Base-by-base conservation (phyloP, 208 protist species). In the Vickermania spadyakhi region DNA sequence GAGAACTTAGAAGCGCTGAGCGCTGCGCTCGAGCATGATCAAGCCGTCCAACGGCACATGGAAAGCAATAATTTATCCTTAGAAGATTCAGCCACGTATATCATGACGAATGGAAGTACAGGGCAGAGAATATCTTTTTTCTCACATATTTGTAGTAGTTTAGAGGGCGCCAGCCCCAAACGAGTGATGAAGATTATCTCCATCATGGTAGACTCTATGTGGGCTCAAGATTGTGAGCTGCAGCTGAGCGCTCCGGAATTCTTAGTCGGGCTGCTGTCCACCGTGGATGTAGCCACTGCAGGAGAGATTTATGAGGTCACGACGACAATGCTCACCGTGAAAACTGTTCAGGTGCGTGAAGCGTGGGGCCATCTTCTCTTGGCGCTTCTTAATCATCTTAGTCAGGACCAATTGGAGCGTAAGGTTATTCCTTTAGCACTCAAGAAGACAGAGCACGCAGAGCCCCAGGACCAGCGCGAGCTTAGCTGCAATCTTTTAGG, bases 51-150 rank as follows among this genome's bases (percentile, higher is more conserved):
- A 70, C 84, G 80, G n/a, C 87, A 93, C 70, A 74, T 96, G 5
- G 85, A 96, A 59, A 77, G 74, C 50, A 63, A 80, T 51, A 89
- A 90, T 53, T 75, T 96, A n/a, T 86, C 80, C 3, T 28, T 91
- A 28, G 80, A 93, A 63, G 86, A 94, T 28, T 73, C 75, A 3
- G 78, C 84, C 1, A 77, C 61, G 66, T 96, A 94, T 60, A 92
- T 96, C 31, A 93, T 96, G 84, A 75, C 67, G 0, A 94, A 96
- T 58, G 87, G 90, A 56, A 94, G 87, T 53, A 92, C 87, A 13
- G 75, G 70, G 31, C 90, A 96, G 66, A 81, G 83, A 28, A 86
- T 88, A 54, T 86, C 84, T 36, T 81, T 85, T 54, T 89, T 96
- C 42, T 62, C 66, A 41, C 89, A 86, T 30, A 61, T 96, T 28